A percentile compares a stretch with the other conserved stretches of the same genome.
phyloP scores from a whole-genome alignment of 2,329 filamentous ascomycete species.

The Diatrype stigma region DNA sequence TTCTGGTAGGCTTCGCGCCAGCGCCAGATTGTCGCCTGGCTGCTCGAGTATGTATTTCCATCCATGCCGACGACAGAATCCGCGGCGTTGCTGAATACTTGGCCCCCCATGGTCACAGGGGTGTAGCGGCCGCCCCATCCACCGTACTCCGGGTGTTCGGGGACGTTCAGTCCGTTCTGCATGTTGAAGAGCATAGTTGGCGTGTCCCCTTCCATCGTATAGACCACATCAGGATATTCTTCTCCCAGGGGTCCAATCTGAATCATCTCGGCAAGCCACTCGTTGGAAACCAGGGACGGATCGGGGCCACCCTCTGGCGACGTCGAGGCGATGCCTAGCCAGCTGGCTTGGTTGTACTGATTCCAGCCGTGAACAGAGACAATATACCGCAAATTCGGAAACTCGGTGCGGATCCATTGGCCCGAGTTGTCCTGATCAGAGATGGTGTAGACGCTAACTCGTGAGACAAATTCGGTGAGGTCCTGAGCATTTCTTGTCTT shows the following conservation, averaged over 20 bases:
- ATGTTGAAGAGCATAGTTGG: slow-evolving; percentile 47
- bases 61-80: slow-evolving; percentile 25
- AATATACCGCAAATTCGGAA: slow-evolving; percentile 46
- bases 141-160: slow-evolving; percentile 43
- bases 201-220: slow-evolving; percentile 50
- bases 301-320: slow-evolving; percentile 39
- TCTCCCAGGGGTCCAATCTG: slow-evolving; percentile 43
- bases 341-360: not conserved
- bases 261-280: slow-evolving; percentile 50
- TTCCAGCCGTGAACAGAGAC: slow-evolving; percentile 44
- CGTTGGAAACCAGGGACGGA: slow-evolving; percentile 39
- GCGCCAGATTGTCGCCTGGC: slow-evolving; percentile 37
- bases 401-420: slow-evolving; percentile 43
- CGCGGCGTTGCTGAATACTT: slow-evolving; percentile 26
- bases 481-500: slow-evolving; percentile 27
- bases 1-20: slow-evolving; percentile 37
- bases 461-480: slow-evolving; percentile 18
- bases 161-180: slow-evolving; percentile 42
- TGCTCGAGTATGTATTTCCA: slow-evolving; percentile 21
- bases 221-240: slow-evolving; percentile 43
- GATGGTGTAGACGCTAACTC: slow-evolving; percentile 41
- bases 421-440: slow-evolving; percentile 49
- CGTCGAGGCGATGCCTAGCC: not conserved
- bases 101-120: slow-evolving; percentile 22
- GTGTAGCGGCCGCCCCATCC: slow-evolving; percentile 47